These are phyloP conservation scores for Irpex rosettiformis DNA, from an alignment of 1,284 basidiomycete genomes.

Conservation along the genomic window DNA sequence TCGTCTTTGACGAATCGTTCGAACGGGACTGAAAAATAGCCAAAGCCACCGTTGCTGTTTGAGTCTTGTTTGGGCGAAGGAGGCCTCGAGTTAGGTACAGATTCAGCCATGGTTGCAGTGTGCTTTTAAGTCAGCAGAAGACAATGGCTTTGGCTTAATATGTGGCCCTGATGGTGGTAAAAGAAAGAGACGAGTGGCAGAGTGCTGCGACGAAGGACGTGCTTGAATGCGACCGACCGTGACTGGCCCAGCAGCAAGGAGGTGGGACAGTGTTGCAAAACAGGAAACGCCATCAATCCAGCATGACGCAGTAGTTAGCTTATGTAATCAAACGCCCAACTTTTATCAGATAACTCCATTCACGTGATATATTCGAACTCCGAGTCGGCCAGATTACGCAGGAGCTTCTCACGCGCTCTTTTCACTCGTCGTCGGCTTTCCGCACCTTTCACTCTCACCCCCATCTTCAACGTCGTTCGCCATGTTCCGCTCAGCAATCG, in stretches of 20 bases:
- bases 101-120: slow-evolving; percentile 23
- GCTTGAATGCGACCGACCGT: neutral
- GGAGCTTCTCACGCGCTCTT: slow-evolving; percentile 12
- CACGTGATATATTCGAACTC: neutral
- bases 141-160: neutral
- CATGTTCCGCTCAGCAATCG: slow-evolving; percentile 68
- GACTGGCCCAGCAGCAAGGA: neutral
- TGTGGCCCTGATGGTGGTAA: slow-evolving; percentile 11
- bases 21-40: slow-evolving; percentile 48
- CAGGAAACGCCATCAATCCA: neutral
- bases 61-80: slow-evolving; percentile 10
- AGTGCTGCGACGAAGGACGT: neutral
- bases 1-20: slow-evolving; percentile 54
- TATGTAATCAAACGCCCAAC: neutral
- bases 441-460: slow-evolving; percentile 19
- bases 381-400: slow-evolving; percentile 1
- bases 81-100: slow-evolving; percentile 18
- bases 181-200: slow-evolving; percentile 21
- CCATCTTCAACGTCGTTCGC: slow-evolving; percentile 32
- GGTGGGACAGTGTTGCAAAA: neutral
- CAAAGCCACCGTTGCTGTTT: slow-evolving; percentile 27
- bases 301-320: neutral
- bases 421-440: slow-evolving; percentile 9
- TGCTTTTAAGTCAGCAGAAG: slow-evolving; percentile 6
- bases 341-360: neutral